phyloP scores from a whole-genome alignment of 73 alveolate species.

The Blepharisma japonicum region DNA sequence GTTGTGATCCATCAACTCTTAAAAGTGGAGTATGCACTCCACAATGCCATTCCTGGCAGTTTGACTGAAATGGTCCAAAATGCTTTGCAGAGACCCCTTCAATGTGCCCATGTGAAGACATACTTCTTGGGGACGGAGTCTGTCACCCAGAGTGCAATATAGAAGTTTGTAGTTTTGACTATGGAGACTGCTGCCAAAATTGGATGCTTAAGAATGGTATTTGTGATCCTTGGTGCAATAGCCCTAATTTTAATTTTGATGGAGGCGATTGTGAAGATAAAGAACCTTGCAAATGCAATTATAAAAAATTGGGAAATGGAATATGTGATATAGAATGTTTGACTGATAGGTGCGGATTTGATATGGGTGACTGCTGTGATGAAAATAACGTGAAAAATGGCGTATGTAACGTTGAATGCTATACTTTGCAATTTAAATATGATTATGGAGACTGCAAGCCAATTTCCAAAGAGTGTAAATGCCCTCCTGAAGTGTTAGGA shows the following conservation, averaged over 20 bases:
- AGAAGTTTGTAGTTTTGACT: constrained; percentile 7
- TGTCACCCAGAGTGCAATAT: neutral
- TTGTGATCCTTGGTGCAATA: neutral
- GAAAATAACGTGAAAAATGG: neutral
- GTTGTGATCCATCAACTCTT: neutral
- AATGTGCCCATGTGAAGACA: neutral
- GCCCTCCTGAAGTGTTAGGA: too few relatives aligned
- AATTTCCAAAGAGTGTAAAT: neutral
- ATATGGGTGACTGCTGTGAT: constrained; percentile 18
- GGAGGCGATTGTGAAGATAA: neutral
- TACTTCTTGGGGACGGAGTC: neutral
- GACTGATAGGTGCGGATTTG: neutral
- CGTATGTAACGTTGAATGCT: neutral
- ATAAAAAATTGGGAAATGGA: constrained; percentile 26
- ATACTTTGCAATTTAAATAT: neutral
- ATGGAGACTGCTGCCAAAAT: neutral
- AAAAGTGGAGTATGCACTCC: too few relatives aligned
- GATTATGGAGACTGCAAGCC: neutral
- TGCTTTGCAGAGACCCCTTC: too few relatives aligned
- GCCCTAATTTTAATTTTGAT: neutral
- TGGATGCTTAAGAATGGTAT: neutral
- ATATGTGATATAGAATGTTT: constrained; percentile 11
- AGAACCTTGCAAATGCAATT: constrained; percentile 1
- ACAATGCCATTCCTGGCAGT: too few relatives aligned
- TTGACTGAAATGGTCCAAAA: too few relatives aligned